phyloP scores from a whole-genome alignment of 2,329 filamentous ascomycete genomes.

The Fusarium sp. region DNA sequence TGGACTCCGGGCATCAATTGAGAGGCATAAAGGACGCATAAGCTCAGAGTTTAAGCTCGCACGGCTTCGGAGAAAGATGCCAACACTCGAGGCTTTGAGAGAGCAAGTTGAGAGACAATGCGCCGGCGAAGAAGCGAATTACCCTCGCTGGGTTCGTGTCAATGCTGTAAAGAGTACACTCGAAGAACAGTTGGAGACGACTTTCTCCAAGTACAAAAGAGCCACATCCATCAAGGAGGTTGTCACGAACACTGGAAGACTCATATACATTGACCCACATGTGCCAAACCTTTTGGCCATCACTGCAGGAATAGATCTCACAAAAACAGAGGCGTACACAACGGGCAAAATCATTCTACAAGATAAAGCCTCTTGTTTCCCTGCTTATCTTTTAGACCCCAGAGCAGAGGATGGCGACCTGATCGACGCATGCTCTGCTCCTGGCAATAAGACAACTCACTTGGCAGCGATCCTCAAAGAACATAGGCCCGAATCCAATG shows the following conservation, averaged over 20 bases:
- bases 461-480: conserved; percentile 77
- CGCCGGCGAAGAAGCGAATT: conserved; percentile 61
- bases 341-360: conserved; percentile 87
- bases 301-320: conserved; percentile 76
- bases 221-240: conserved; percentile 68
- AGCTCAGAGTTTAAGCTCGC: conserved; percentile 84
- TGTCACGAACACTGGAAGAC: conserved; percentile 55
- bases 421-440: conserved; percentile 93
- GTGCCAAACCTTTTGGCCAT: conserved; percentile 87
- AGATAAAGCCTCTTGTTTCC: conserved; percentile 97
- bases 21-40: conserved; percentile 83
- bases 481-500: conserved; percentile 51
- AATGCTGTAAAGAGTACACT: conserved; percentile 81
- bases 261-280: conserved; percentile 79
- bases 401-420: conserved; percentile 74
- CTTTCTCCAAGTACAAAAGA: conserved; percentile 72
- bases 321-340: conserved; percentile 77
- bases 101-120: conserved; percentile 63
- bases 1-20: conserved; percentile 78
- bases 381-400: conserved; percentile 85
- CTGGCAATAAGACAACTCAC: conserved; percentile 98
- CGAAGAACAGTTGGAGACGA: conserved; percentile 76
- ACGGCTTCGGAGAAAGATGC: conserved; percentile 75
- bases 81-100: conserved; percentile 73
- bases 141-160: conserved; percentile 92